Conservation (phyloP, 2,329 filamentous ascomycete genomes). For the Arthroderma sp. region DNA sequence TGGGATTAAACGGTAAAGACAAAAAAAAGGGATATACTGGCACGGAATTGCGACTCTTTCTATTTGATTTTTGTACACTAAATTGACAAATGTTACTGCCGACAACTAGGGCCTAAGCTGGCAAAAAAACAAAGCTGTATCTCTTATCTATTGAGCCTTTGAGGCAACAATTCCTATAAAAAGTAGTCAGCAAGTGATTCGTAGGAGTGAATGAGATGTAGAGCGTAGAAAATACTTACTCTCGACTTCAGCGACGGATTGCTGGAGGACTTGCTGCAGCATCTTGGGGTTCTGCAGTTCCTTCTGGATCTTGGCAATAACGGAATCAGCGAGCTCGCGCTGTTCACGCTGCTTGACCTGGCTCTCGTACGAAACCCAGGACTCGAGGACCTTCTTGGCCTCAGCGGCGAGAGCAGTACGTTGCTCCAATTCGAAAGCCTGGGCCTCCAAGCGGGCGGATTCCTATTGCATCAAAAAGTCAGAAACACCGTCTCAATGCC, state of each 20-base stretch:
- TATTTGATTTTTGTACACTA: conserved; percentile 13
- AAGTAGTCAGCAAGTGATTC: conserved; percentile 13
- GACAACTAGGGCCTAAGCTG: conserved; percentile 6
- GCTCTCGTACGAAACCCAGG: conserved; percentile 95
- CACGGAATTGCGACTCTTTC: conserved; percentile 6
- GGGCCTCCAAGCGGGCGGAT: conserved; percentile 87
- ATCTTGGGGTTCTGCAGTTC: conserved; percentile 96
- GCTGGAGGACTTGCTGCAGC: conserved; percentile 93
- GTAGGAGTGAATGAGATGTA: neutral
- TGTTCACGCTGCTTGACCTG: conserved; percentile 99
- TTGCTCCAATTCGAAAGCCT: conserved; percentile 97
- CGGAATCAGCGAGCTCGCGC: conserved; percentile 78
- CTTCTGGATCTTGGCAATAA: conserved; percentile 98
- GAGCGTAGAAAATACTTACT: conserved; percentile 45
- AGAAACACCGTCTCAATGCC: neutral
- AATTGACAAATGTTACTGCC: conserved; percentile 8
- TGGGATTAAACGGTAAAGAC: neutral
- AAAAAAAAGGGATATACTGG: neutral
- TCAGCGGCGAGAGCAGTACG: conserved; percentile 81
- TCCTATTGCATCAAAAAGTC: conserved; percentile 48
- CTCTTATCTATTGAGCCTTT: conserved; percentile 14
- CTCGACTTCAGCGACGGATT: conserved; percentile 93
- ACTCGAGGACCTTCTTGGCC: conserved; percentile 91
- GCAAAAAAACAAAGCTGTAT: neutral
- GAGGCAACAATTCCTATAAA: conserved; percentile 14